These are phyloP conservation scores for Aspergillus piperis DNA, from an alignment of 2,329 filamentous ascomycete genomes.

Conservation along the genomic window DNA sequence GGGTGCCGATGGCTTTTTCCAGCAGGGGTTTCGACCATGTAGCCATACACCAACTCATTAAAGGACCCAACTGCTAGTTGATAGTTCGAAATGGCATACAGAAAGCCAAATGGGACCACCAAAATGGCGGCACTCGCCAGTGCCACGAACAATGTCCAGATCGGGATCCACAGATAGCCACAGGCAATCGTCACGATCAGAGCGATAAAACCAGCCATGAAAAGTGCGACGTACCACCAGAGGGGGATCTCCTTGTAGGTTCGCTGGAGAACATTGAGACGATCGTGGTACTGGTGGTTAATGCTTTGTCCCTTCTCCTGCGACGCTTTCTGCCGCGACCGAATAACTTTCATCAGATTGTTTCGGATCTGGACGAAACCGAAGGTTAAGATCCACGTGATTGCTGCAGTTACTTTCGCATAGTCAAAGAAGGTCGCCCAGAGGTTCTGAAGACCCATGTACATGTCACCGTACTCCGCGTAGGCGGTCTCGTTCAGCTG, in stretches of 20 bases:
- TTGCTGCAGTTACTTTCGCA: slow-evolving; percentile 59
- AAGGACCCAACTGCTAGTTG: slow-evolving; percentile 58
- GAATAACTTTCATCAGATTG: slow-evolving; percentile 49
- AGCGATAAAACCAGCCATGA: slow-evolving; percentile 51
- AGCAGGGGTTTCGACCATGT: slow-evolving; percentile 56
- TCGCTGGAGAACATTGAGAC: slow-evolving; percentile 61
- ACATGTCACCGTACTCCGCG: slow-evolving; percentile 55
- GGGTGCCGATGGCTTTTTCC: slow-evolving; percentile 57
- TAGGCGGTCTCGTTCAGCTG: slow-evolving; percentile 53
- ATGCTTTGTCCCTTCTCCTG: slow-evolving; percentile 40
- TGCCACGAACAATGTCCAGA: slow-evolving; percentile 62
- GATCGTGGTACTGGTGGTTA: slow-evolving; percentile 59
- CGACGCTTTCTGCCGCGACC: slow-evolving; percentile 33
- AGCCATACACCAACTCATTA: slow-evolving; percentile 62
- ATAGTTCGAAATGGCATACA: slow-evolving; percentile 62
- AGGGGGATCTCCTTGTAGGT: slow-evolving; percentile 60
- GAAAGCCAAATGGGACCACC: slow-evolving; percentile 60
- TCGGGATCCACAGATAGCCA: slow-evolving; percentile 59
- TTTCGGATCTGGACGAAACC: slow-evolving; percentile 52
- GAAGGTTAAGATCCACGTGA: slow-evolving; percentile 62
- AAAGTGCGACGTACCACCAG: slow-evolving; percentile 60
- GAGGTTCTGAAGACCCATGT: slow-evolving; percentile 59
- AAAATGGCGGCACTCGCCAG: slow-evolving; percentile 57
- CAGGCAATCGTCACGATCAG: slow-evolving; percentile 55
- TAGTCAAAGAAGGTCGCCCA: slow-evolving; percentile 65